Percentiles rank a stretch among this genome's conserved stretches.
Conservation (phyloP, 306 rosid species). For the Vachellia pachyceras region DNA sequence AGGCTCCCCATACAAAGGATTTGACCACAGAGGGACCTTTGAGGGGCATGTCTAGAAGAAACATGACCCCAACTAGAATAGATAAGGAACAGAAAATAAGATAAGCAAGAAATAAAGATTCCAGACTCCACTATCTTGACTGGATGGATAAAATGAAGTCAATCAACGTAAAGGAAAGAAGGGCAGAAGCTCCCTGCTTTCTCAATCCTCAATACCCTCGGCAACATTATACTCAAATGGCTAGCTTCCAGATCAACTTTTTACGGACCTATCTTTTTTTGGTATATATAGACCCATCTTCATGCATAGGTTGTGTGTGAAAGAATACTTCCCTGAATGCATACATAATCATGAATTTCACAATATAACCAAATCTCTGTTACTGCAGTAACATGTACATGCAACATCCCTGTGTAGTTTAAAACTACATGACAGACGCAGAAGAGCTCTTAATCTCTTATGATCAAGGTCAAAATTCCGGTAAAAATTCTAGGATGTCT, state of each 20-base stretch:
- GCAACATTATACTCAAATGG: constrained; percentile 9
- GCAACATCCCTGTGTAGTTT: not conserved
- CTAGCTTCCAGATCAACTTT: constrained; percentile 8
- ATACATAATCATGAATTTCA: not conserved
- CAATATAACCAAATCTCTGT: not conserved
- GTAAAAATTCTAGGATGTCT: too few relatives aligned
- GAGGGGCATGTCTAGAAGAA: constrained; percentile 1
- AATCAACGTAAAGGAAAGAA: not conserved
- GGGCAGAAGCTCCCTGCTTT: not conserved
- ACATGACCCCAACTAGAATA: not conserved
- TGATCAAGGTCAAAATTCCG: not conserved
- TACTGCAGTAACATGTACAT: not conserved
- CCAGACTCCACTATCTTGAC: not conserved
- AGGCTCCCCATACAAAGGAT: not conserved
- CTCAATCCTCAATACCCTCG: not conserved
- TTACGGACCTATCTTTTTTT: not conserved
- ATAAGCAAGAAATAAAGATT: constrained; percentile 7
- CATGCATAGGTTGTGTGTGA: not conserved
- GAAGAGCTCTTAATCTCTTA: constrained; percentile 33
- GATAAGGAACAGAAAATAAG: not conserved
- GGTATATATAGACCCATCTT: not conserved
- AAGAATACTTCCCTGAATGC: not conserved
- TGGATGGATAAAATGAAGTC: not conserved
- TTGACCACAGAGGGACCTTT: not conserved
- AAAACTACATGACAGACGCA: constrained; percentile 17